Conservation (phyloP, 2,329 filamentous ascomycete species). For the Colletotrichum sp. region DNA sequence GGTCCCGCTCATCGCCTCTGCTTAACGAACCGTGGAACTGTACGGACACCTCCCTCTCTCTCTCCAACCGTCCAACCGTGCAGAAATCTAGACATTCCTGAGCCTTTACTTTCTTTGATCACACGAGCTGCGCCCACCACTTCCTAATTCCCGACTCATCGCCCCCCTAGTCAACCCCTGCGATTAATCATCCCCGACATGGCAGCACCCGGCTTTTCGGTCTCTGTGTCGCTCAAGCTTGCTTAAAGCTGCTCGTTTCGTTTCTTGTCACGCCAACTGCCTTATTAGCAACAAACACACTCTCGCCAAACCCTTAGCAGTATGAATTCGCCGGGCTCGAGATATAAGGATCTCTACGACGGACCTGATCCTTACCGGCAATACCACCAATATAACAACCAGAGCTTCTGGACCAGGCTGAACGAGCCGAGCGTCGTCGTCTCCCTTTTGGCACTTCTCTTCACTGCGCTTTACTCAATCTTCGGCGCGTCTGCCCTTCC, state of each 20-base stretch:
- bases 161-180: not conserved
- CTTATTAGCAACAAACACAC: not conserved
- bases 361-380: conserved; percentile 16
- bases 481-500: conserved; percentile 37
- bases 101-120: conserved; percentile 1
- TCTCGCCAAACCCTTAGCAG: not conserved
- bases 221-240: conserved; percentile 5
- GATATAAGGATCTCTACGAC: conserved; percentile 13
- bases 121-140: conserved; percentile 1
- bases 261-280: not conserved
- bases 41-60: not conserved
- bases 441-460: conserved; percentile 35
- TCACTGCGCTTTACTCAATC: conserved; percentile 38
- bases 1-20: conserved; percentile 8
- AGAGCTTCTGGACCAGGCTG: conserved; percentile 33
- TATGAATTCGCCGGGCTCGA: conserved; percentile 20
- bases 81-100: conserved; percentile 3
- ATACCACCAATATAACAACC: not conserved
- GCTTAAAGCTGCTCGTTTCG: conserved; percentile 13
- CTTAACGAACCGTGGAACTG: not conserved
- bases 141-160: conserved; percentile 6
- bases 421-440: conserved; percentile 40
- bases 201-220: conserved; percentile 3
- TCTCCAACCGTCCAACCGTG: not conserved
- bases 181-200: conserved; percentile 7